A percentile compares a stretch with the other conserved stretches of the same genome.
These are phyloP conservation scores for Sisymbrium altissimum DNA, from an alignment of 345 rosid species.

Conservation along the genomic window DNA sequence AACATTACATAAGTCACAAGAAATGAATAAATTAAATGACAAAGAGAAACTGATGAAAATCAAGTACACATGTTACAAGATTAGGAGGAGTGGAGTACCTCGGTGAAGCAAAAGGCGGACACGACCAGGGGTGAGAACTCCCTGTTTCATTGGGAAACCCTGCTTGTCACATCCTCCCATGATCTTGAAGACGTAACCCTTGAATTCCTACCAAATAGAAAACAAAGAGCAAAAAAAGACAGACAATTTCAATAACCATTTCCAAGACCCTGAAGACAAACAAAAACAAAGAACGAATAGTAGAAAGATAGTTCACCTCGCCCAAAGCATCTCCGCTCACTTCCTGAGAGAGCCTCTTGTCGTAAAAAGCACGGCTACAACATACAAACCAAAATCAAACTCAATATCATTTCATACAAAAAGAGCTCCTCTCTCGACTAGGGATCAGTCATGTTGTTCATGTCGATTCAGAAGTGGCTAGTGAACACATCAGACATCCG, in stretches of 20 bases:
- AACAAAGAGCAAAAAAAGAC: background rate
- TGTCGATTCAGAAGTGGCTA: background rate
- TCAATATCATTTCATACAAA: background rate
- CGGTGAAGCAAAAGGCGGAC: constrained; percentile 79
- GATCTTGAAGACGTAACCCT: constrained; percentile 79
- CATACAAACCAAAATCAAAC: background rate
- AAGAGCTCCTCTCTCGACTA: too few species aligned
- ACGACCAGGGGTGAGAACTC: constrained; percentile 80
- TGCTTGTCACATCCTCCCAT: constrained; percentile 96
- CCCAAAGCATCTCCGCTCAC: constrained; percentile 77
- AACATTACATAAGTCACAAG: background rate
- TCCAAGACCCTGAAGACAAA: background rate
- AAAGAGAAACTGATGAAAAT: background rate
- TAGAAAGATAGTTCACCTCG: constrained; percentile 43
- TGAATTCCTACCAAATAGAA: constrained; percentile 53
- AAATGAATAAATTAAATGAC: background rate
- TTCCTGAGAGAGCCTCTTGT: constrained; percentile 90
- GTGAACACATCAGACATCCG: background rate
- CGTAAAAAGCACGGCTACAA: constrained; percentile 71
- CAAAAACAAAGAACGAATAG: too few species aligned
- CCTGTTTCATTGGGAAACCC: constrained; percentile 93
- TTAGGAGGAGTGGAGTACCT: constrained; percentile 35
- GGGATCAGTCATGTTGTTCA: background rate
- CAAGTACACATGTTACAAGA: background rate
- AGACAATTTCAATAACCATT: background rate